phyloP scores from a whole-genome alignment of 805 yeast genomes.

The Cyberlindnera japonica region DNA sequence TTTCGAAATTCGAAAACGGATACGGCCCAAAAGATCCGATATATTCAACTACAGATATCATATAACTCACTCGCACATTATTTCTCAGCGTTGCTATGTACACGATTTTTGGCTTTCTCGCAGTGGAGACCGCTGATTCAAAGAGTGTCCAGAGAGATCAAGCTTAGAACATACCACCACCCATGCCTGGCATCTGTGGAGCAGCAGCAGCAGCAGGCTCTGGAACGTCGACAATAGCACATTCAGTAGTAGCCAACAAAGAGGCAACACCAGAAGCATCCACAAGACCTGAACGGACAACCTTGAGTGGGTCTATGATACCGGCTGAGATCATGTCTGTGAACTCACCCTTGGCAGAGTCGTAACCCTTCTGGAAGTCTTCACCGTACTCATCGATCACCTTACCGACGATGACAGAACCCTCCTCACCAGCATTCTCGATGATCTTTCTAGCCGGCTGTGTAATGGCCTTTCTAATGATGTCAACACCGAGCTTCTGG shows the following conservation, averaged over 20 bases:
- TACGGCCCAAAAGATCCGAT: too few relatives aligned
- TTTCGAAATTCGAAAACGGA: too few relatives aligned
- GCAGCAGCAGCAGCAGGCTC: slow-evolving; percentile 59
- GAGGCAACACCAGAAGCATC: slow-evolving; percentile 99
- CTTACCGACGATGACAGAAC: slow-evolving; percentile 95
- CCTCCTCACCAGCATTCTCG: slow-evolving; percentile 98
- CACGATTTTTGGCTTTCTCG: not conserved
- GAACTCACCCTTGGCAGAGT: slow-evolving; percentile 89
- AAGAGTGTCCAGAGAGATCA: too few relatives aligned
- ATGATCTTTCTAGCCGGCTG: slow-evolving; percentile 96
- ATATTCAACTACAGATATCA: not conserved
- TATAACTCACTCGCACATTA: not conserved
- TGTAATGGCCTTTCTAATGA: slow-evolving; percentile 90
- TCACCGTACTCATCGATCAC: slow-evolving; percentile 48
- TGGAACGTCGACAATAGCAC: slow-evolving; percentile 97
- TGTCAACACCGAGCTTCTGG: slow-evolving; percentile 95
- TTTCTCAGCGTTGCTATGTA: slow-evolving; percentile 1
- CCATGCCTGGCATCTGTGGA: slow-evolving; percentile 50
- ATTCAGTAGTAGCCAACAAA: slow-evolving; percentile 95
- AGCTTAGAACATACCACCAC: slow-evolving; percentile 50
- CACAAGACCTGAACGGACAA: slow-evolving; percentile 92
- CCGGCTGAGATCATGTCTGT: slow-evolving; percentile 96
- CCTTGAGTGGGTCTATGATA: slow-evolving; percentile 98
- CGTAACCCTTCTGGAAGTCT: slow-evolving; percentile 89
- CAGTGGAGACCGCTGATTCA: not conserved